These are phyloP conservation scores for Nematocida sp. DNA, from an alignment of 371 early-diverging fungal genomes.

Conservation along the genomic window DNA sequence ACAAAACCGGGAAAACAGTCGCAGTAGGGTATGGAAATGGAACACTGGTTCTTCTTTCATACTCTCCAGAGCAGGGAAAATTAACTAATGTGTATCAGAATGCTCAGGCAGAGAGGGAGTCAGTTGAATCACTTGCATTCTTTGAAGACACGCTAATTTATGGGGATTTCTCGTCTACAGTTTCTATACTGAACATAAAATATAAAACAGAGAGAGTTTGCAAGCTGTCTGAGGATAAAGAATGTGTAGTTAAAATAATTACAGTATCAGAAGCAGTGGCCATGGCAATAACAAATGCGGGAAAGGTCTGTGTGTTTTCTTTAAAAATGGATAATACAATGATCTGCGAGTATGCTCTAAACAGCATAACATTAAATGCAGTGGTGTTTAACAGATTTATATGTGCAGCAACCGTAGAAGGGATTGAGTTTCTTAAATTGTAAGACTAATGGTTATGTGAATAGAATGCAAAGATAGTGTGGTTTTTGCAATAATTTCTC, in stretches of 20 bases:
- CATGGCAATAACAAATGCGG: constrained; percentile 15
- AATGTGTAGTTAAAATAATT: constrained; percentile 25
- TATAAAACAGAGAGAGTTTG: constrained; percentile 12
- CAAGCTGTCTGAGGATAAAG: not conserved
- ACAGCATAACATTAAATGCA: constrained; percentile 2
- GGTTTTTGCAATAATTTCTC: not conserved
- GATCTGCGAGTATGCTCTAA: not conserved
- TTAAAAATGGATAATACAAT: constrained; percentile 17
- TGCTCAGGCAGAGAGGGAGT: not conserved
- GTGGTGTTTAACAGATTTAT: constrained; percentile 6
- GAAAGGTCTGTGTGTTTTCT: constrained; percentile 13
- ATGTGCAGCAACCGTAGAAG: constrained; percentile 49
- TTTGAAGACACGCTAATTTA: constrained; percentile 15
- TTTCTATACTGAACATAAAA: constrained; percentile 18
- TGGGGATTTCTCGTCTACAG: constrained; percentile 14
- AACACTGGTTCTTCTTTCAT: constrained; percentile 1
- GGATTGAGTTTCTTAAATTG: constrained; percentile 24
- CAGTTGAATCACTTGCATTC: constrained; percentile 24
- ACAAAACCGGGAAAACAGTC: constrained; percentile 10
- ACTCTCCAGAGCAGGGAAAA: not conserved
- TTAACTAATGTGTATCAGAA: constrained; percentile 8
- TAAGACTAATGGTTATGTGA: not conserved
- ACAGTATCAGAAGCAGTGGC: not conserved
- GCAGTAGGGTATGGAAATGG: constrained; percentile 38
- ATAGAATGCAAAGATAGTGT: not conserved